Evolutionary conservation across 2,329 filamentous ascomycete species (phyloP).

Genomic region (Aspergillus bombycis): DNA sequence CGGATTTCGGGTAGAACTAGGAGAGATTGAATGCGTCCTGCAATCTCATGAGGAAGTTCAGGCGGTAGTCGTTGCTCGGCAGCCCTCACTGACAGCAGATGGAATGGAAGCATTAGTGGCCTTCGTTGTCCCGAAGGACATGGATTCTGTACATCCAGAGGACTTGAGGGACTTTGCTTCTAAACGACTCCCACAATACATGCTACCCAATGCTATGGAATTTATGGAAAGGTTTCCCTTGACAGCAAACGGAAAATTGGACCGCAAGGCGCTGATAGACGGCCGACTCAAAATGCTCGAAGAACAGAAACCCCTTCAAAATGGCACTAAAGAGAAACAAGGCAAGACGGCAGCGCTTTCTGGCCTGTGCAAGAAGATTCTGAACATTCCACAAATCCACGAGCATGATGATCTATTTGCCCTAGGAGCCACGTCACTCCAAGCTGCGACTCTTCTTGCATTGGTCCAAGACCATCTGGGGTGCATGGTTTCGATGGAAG

Average conservation of each 20-base stretch:
- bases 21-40: conserved; percentile 79
- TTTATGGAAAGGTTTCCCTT: conserved; percentile 67
- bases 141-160: conserved; percentile 38
- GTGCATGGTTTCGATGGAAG: conserved; percentile 3
- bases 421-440: conserved; percentile 9
- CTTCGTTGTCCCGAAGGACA: not conserved
- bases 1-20: conserved; percentile 85
- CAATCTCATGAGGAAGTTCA: not conserved
- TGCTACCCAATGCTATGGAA: conserved; percentile 66
- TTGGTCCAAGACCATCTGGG: not conserved
- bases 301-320: not conserved
- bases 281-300: not conserved
- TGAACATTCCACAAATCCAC: not conserved
- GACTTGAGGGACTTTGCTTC: conserved; percentile 66
- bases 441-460: conserved; percentile 10
- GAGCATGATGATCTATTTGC: conserved; percentile 11
- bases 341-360: not conserved
- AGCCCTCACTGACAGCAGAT: not conserved
- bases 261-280: conserved; percentile 21
- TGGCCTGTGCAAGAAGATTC: conserved; percentile 1
- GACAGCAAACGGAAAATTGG: conserved; percentile 72
- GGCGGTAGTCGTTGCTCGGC: conserved; percentile 1
- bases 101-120: not conserved
- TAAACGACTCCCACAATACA: conserved; percentile 69
- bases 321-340: not conserved